Conservation (phyloP, 345 rosid genomes). For the Ailanthus altissimus region DNA sequence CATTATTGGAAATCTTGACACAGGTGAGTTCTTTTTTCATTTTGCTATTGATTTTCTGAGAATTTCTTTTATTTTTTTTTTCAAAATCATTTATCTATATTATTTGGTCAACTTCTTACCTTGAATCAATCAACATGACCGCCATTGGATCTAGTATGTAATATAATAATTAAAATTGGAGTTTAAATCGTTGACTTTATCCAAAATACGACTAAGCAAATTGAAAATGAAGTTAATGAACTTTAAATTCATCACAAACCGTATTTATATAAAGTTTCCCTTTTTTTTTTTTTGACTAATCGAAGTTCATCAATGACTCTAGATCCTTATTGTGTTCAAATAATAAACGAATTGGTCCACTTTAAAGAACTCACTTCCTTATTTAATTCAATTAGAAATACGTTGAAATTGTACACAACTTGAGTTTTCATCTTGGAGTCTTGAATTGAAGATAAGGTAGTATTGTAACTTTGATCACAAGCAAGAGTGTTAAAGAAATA, state of each 20-base stretch:
- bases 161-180: neutral
- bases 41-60: neutral
- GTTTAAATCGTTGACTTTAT: conserved; percentile 15
- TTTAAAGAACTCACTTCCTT: neutral
- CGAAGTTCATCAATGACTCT: neutral
- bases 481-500: too few relatives aligned
- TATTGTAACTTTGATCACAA: too few relatives aligned
- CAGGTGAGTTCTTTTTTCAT: conserved; percentile 45
- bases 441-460: too few relatives aligned
- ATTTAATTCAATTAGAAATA: neutral
- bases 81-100: neutral
- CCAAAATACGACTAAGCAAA: conserved; percentile 9
- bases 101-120: conserved; percentile 3
- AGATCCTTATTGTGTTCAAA: neutral
- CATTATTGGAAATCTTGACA: conserved; percentile 85
- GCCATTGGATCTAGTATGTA: conserved; percentile 9
- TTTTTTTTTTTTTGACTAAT: neutral
- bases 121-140: neutral
- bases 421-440: too few relatives aligned
- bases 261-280: neutral
- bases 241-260: neutral
- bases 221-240: conserved; percentile 12
- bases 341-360: neutral
- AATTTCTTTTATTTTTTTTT: neutral
- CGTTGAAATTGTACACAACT: too few relatives aligned